A percentile compares a stretch with the other conserved stretches of the same genome.
phyloP scores from a whole-genome alignment of 805 yeast genomes.

The Debaryomyces maramus region DNA sequence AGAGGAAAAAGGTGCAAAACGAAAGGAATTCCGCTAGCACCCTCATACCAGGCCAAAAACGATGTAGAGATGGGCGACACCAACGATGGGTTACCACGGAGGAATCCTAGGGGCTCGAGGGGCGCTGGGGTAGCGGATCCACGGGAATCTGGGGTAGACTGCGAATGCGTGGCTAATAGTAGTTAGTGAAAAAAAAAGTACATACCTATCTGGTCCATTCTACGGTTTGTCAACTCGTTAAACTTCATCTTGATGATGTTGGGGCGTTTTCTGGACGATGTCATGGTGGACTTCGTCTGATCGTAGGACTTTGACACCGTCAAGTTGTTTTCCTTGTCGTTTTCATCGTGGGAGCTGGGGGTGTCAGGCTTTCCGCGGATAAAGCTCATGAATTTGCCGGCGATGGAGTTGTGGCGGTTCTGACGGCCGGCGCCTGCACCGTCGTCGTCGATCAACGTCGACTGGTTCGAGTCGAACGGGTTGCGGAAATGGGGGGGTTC shows the following conservation, averaged over 20 bases:
- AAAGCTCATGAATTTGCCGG: conserved; percentile 21
- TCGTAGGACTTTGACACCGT: conserved; percentile 20
- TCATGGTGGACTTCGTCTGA: conserved; percentile 38
- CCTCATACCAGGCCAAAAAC: too few species aligned
- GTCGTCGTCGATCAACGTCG: conserved; percentile 8
- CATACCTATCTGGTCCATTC: conserved; percentile 37
- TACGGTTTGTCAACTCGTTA: conserved; percentile 15
- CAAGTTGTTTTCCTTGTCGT: background rate
- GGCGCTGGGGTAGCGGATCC: too few species aligned
- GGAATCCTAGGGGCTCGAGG: too few species aligned
- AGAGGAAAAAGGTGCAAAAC: too few species aligned
- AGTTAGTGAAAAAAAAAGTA: conserved; percentile 22
- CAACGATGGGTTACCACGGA: too few species aligned
- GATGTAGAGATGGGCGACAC: too few species aligned
- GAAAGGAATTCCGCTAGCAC: too few species aligned
- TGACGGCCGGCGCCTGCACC: background rate
- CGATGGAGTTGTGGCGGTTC: conserved; percentile 15
- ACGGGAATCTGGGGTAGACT: too few species aligned
- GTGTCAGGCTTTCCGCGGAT: conserved; percentile 13
- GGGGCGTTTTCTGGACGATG: conserved; percentile 26
- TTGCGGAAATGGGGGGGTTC: too few species aligned
- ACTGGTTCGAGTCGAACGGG: conserved; percentile 17
- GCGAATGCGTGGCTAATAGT: too few species aligned
- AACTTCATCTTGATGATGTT: conserved; percentile 12
- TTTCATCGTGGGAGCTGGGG: conserved; percentile 3